Base-by-base conservation (phyloP, 805 yeast species). In the Kuraishia ogatae region DNA sequence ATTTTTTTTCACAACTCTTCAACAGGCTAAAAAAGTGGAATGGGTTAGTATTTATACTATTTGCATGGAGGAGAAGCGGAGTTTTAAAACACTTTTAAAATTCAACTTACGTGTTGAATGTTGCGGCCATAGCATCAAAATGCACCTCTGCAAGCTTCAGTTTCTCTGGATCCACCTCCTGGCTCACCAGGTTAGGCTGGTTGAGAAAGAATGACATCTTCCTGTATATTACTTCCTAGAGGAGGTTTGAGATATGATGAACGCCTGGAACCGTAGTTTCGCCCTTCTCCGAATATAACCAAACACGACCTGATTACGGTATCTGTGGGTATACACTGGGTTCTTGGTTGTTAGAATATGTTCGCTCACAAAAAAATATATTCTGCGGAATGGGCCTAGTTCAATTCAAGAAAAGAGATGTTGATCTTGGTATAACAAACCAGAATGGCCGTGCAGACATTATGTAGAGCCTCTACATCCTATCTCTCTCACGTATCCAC, bases 161-260 rank as follows among this genome's bases (percentile, higher is more conserved):
- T 71, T 79, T 84, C 62, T 81, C 82, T 3, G 80, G 82, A 61
- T 84, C 81, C 15, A 83, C 84, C 51, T 74, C 78, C 58, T 77
- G 80, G 57, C 75, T 76, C 50, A 74, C 65, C 8, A 79, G 67
- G 56, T 65, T 63, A 52, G 68, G 68, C 29, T 64, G 71, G 26
- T 80, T 81, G 54, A 87, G 71, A 62, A 87, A 83, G 58, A 82
- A 70, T 21, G 92, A 86, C 94, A 87, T 87, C 24, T n/a, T 55
- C 22, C n/a, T 28, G 15, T 20, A 13, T 13, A 35, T 28, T 35
- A 35, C n/a, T 35, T n/a, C n/a, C n/a, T n/a, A n/a, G n/a, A n/a
- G n/a, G n/a, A n/a, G n/a, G 43, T 35, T 13, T 5, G 43, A 10
- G 29, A 26, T 26, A 10, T 26, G 29, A 26, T 26, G 10, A 26